Evolutionary conservation across 2,329 filamentous ascomycete species (phyloP).

Genomic region (Chaetomiaceae sp.): DNA sequence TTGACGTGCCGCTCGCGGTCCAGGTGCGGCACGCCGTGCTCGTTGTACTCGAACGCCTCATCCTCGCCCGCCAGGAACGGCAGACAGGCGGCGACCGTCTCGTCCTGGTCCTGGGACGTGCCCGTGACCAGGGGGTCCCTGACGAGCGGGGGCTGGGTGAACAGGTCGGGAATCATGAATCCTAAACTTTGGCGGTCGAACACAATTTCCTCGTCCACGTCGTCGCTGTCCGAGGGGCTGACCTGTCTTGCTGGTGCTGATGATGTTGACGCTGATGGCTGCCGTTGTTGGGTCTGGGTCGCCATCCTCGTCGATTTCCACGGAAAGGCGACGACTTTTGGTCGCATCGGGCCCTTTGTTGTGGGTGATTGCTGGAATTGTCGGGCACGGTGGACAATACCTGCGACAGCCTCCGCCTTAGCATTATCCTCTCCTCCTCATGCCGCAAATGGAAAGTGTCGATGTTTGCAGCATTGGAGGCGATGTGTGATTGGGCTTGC

Average conservation of each 20-base stretch:
- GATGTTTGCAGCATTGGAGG: constrained; percentile 10
- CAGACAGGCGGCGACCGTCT: constrained; percentile 62
- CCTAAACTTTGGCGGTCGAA: constrained; percentile 7
- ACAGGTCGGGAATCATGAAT: constrained; percentile 47
- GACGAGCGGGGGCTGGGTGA: constrained; percentile 54
- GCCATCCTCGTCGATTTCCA: constrained; percentile 17
- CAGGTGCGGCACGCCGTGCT: constrained; percentile 68
- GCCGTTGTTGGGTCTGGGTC: constrained; percentile 8
- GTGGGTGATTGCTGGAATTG: background rate
- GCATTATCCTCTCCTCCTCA: constrained; percentile 14
- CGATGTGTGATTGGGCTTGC: constrained; percentile 7
- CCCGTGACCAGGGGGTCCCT: constrained; percentile 60
- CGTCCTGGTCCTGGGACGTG: constrained; percentile 61
- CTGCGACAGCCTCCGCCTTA: constrained; percentile 8
- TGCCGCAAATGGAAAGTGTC: constrained; percentile 9
- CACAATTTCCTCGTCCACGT: constrained; percentile 25
- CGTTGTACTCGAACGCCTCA: constrained; percentile 52
- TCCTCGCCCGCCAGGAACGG: constrained; percentile 57
- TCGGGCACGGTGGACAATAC: constrained; percentile 10
- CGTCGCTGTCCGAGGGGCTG: constrained; percentile 10
- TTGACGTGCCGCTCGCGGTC: constrained; percentile 54
- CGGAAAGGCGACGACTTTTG: constrained; percentile 15
- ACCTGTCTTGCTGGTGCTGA: background rate
- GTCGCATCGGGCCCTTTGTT: constrained; percentile 14
- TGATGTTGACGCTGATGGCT: constrained; percentile 1